These are phyloP conservation scores for Candida maris DNA, from an alignment of 805 yeast species.

Conservation along the genomic window DNA sequence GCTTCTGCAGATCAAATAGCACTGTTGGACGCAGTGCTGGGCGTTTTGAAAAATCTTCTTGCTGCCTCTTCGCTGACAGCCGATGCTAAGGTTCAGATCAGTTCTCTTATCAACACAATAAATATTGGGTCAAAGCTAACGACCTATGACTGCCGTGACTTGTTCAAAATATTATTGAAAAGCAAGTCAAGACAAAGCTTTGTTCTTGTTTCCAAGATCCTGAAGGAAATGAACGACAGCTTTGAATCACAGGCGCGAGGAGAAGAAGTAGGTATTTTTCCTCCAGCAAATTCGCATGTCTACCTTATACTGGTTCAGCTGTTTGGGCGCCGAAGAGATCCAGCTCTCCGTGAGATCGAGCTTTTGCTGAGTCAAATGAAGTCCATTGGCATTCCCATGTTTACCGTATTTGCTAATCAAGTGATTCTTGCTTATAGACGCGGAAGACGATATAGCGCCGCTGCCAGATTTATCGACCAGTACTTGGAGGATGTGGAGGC, in stretches of 20 bases:
- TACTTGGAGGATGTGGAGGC: conserved; percentile 10
- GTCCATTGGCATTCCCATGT: conserved; percentile 27
- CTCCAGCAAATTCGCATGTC: conserved; percentile 39
- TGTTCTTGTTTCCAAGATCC: conserved; percentile 30
- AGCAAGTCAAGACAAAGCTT: conserved; percentile 19
- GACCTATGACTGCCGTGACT: conserved; percentile 22
- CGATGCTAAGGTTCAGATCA: conserved; percentile 6
- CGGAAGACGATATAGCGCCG: conserved; percentile 27
- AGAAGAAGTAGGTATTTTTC: conserved; percentile 23
- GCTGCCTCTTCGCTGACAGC: conserved; percentile 2
- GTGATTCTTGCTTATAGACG: conserved; percentile 32
- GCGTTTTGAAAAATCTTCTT: conserved; percentile 5
- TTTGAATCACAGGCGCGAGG: conserved; percentile 7
- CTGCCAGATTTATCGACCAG: conserved; percentile 32
- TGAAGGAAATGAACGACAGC: conserved; percentile 29
- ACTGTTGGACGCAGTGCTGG: conserved; percentile 19
- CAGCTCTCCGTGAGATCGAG: conserved; percentile 27
- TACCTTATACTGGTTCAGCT: conserved; percentile 38
- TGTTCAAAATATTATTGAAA: conserved; percentile 20
- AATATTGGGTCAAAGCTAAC: conserved; percentile 22
- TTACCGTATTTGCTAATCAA: conserved; percentile 37
- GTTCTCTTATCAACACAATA: conserved; percentile 19
- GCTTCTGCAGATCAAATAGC: conserved; percentile 20
- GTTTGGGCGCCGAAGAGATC: conserved; percentile 29
- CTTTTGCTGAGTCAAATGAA: conserved; percentile 30